Percentiles rank a stretch among this genome's conserved stretches.
phyloP scores from a whole-genome alignment of 148 eudicot species.

The Vaccinium myrtillus region DNA sequence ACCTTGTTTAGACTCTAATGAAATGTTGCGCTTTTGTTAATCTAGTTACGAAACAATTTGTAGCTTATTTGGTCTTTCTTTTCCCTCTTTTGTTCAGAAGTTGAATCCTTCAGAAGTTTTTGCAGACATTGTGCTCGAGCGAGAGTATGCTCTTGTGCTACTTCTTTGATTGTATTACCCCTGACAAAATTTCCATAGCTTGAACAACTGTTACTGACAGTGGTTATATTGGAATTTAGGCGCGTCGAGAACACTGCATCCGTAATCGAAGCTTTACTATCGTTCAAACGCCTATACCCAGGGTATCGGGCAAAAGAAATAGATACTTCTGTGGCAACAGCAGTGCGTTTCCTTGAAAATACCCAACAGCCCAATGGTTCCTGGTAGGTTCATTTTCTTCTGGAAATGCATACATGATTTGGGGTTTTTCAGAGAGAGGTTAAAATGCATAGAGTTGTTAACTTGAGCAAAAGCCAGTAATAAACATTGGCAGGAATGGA shows the following conservation, averaged over 20 bases:
- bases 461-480: not conserved
- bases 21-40: not conserved
- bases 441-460: not conserved
- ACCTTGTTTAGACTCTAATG: not conserved
- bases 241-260: conserved; percentile 11
- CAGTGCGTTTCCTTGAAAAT: not conserved
- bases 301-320: conserved; percentile 6
- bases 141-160: conserved; percentile 8
- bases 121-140: conserved; percentile 12
- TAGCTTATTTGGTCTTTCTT: not conserved
- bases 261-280: not conserved
- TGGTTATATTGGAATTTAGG: not conserved
- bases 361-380: conserved; percentile 5
- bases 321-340: not conserved
- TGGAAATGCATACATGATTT: not conserved
- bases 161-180: not conserved
- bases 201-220: not conserved
- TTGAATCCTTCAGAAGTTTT: conserved; percentile 18
- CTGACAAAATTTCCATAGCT: not conserved
- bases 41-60: not conserved
- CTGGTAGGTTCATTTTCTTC: conserved; percentile 8
- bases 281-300: not conserved
- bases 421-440: not conserved
- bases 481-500: conserved; percentile 31
- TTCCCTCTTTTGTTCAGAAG: not conserved